A percentile compares a stretch with the other conserved stretches of the same genome.
These are phyloP conservation scores for Pseudozyma pruni DNA, from an alignment of 1,284 basidiomycete species.

Conservation along the genomic window DNA sequence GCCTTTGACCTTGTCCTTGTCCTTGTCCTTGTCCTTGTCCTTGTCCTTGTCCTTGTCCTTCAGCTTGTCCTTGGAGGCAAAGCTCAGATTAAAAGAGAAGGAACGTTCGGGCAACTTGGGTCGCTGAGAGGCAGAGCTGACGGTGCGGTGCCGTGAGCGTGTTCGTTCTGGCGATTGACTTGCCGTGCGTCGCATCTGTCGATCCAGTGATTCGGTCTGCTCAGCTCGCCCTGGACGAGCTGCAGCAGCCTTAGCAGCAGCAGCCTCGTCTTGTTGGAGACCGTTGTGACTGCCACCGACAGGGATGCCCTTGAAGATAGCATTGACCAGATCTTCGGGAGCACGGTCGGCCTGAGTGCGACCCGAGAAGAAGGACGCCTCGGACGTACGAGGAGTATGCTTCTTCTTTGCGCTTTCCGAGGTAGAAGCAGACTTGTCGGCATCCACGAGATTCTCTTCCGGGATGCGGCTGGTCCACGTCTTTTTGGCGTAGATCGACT, in stretches of 20 bases:
- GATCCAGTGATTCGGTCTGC: constrained; percentile 5
- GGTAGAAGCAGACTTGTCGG: constrained; percentile 3
- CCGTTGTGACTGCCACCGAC: constrained; percentile 35
- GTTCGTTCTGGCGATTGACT: constrained; percentile 16
- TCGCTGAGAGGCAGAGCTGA: constrained; percentile 29
- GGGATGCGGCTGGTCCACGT: constrained; percentile 44
- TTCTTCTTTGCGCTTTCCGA: constrained; percentile 17
- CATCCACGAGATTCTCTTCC: constrained; percentile 25
- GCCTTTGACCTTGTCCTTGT: constrained; percentile 4
- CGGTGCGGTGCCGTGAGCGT: constrained; percentile 16
- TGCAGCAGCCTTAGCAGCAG: constrained; percentile 7
- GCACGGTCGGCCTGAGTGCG: constrained; percentile 40
- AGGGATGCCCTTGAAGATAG: constrained; percentile 50
- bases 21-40: constrained; percentile 16
- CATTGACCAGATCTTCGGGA: constrained; percentile 51
- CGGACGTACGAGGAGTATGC: constrained; percentile 7
- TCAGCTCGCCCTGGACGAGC: constrained; percentile 5
- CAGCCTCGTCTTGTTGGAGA: constrained; percentile 6
- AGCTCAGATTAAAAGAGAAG: too few species aligned
- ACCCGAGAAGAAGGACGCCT: constrained; percentile 22
- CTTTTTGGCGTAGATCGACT: constrained; percentile 33
- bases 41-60: constrained; percentile 3
- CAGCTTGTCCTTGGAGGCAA: constrained; percentile 8
- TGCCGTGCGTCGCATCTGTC: constrained; percentile 3
- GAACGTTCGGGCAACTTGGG: too few species aligned